These are phyloP conservation scores for Coemansia sp. DNA, from an alignment of 192 early-diverging fungal genomes.

Conservation along the genomic window DNA sequence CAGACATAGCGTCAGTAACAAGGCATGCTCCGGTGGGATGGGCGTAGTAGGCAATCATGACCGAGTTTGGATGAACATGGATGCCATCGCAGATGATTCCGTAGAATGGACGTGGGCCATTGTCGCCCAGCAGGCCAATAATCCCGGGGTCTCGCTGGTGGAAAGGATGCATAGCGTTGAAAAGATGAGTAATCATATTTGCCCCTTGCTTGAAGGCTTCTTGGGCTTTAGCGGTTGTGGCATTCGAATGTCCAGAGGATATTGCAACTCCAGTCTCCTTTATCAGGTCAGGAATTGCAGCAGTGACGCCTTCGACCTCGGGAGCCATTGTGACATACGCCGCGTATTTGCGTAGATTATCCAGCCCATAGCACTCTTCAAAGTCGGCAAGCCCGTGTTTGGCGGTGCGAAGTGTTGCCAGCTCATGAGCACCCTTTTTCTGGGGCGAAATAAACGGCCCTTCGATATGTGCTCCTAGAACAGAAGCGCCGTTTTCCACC, in stretches of 20 bases:
- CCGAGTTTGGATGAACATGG: constrained; percentile 78
- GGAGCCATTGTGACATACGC: constrained; percentile 78
- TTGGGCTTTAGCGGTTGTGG: constrained; percentile 64
- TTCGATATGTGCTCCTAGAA: constrained; percentile 71
- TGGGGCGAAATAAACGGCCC: constrained; percentile 70
- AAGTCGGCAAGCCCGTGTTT: constrained; percentile 66
- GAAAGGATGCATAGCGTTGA: constrained; percentile 85
- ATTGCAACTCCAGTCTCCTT: constrained; percentile 64
- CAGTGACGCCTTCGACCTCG: constrained; percentile 71
- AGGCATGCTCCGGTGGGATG: constrained; percentile 76
- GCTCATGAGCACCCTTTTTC: constrained; percentile 77
- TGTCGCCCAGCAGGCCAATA: constrained; percentile 70
- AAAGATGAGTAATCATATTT: constrained; percentile 76
- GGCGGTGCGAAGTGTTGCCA: constrained; percentile 59
- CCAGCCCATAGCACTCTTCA: constrained; percentile 70
- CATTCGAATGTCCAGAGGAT: constrained; percentile 68
- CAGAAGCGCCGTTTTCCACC: constrained; percentile 62
- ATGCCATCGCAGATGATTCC: constrained; percentile 84
- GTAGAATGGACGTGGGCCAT: constrained; percentile 69
- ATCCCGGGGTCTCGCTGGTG: constrained; percentile 86
- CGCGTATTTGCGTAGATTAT: constrained; percentile 57
- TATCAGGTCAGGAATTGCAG: constrained; percentile 65
- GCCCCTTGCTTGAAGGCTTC: constrained; percentile 64
- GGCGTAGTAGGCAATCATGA: constrained; percentile 78
- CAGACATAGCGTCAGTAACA: constrained; percentile 81